Conservation (phyloP, 306 rosid genomes). For the Styphnolobium japonicum region DNA sequence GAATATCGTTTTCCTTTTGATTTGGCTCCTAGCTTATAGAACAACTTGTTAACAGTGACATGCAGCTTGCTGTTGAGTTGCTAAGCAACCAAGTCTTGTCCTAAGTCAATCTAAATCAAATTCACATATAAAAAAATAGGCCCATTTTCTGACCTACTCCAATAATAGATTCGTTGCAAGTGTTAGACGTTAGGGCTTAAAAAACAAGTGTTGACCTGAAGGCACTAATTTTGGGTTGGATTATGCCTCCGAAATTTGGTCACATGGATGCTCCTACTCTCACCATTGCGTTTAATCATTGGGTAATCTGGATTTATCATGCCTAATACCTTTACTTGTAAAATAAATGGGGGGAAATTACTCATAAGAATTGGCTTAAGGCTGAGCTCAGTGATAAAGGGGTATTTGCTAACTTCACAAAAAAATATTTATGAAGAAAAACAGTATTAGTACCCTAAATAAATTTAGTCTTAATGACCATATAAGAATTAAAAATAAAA, state of each 20-base stretch:
- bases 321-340: neutral
- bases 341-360: too few relatives aligned
- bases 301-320: neutral
- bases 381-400: too few relatives aligned
- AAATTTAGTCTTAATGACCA: too few relatives aligned
- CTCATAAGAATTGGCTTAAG: too few relatives aligned
- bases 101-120: neutral
- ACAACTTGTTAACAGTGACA: too few relatives aligned
- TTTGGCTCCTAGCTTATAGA: too few relatives aligned
- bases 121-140: neutral
- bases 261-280: neutral
- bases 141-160: neutral
- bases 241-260: neutral
- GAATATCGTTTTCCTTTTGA: too few relatives aligned
- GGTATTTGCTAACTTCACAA: too few relatives aligned
- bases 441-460: too few relatives aligned
- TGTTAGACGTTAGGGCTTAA: neutral
- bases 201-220: neutral
- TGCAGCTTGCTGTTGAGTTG: constrained; percentile 10
- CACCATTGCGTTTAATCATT: neutral
- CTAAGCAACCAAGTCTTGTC: constrained; percentile 17
- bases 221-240: neutral
- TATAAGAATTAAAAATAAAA: too few relatives aligned
- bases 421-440: too few relatives aligned
- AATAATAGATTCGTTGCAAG: neutral